phyloP scores from a whole-genome alignment of 2,329 filamentous ascomycete species.

The Rutstroemia sp. region DNA sequence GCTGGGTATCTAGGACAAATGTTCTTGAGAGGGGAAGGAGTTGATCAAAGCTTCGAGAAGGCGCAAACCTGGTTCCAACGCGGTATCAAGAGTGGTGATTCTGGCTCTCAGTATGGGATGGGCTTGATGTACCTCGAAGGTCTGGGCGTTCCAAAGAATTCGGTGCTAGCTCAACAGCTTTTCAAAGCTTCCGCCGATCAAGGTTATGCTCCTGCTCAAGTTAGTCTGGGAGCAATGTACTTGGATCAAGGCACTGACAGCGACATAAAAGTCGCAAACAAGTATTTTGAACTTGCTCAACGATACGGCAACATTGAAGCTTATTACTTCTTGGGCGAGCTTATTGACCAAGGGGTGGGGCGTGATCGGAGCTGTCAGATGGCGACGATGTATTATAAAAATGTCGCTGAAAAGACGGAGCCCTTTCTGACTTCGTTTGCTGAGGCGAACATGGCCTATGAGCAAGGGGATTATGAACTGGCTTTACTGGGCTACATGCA shows the following conservation, averaged over 20 bases:
- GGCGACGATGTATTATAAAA: conserved; percentile 61
- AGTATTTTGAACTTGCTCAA: conserved; percentile 64
- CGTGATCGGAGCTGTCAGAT: conserved; percentile 58
- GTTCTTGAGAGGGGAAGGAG: conserved; percentile 65
- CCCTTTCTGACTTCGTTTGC: conserved; percentile 51
- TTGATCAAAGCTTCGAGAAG: conserved; percentile 56
- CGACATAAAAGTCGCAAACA: conserved; percentile 43
- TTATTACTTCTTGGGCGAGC: conserved; percentile 65
- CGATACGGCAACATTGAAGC: conserved; percentile 64
- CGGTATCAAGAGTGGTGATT: conserved; percentile 55
- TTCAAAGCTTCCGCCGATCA: conserved; percentile 63
- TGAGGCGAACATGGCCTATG: conserved; percentile 61
- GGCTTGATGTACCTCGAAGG: conserved; percentile 66
- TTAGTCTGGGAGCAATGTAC: conserved; percentile 59
- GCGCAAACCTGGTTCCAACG: conserved; percentile 62
- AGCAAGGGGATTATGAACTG: conserved; percentile 53
- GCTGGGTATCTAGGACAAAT: conserved; percentile 66
- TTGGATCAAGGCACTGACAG: conserved; percentile 52
- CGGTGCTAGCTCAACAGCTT: conserved; percentile 53
- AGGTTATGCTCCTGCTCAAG: conserved; percentile 59
- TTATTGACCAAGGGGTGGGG: conserved; percentile 58
- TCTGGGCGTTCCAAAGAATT: conserved; percentile 54
- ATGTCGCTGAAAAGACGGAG: conserved; percentile 51
- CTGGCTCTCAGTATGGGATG: conserved; percentile 61
- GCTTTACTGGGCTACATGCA: conserved; percentile 62